Base-by-base conservation (phyloP, 2,329 filamentous ascomycete species). In the Lecanicillium sp. region DNA sequence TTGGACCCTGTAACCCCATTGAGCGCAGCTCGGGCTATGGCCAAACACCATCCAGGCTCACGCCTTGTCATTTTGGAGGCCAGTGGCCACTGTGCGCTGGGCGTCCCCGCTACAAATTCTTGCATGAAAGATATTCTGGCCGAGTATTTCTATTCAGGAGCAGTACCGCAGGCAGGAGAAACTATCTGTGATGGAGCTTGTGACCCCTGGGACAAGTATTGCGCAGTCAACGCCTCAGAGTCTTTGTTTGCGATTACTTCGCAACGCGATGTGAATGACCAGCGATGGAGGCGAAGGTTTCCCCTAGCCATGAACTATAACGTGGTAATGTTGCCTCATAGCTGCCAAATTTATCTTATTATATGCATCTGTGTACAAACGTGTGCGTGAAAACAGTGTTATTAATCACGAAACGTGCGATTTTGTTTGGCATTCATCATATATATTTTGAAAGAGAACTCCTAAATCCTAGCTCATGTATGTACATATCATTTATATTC, bases 1-100 rank as follows among this genome's bases (percentile, higher is more conserved):
- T 52, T 57, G 10, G 64, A 66, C 33, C 64, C 64, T 8, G 56
- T 65, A 6, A 66, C 63, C 14, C 64, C 64, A 12, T 41, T 58
- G 33, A 40, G 55, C 15, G 61, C 60, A 38, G 63, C 64, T 13
- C 35, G 29, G 6, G 31, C 14, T 17, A 40, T 40, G 39, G 43
- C 41, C 7, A 18, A 6, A 18, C 3, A 17, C 3, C 44, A 49
- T 15, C 43, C 41, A 3, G 46, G 43, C 12, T 47, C 45, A 2
- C 31, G 35, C 15, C 39, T 49, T 7, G 28, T 49, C 11, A 36
- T 47, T 5, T 45, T 47, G 17, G 44, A 49, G 27, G 39, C 39
- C 1, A 22, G 37, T 4, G 46, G 46, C 2, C 46, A 49, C 14
- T 44, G 42, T 22, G 22, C 40, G 11, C 7, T 35, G 10, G 19